Conservation (phyloP, 2,329 filamentous ascomycete genomes). For the Sordariomycetes sp. region DNA sequence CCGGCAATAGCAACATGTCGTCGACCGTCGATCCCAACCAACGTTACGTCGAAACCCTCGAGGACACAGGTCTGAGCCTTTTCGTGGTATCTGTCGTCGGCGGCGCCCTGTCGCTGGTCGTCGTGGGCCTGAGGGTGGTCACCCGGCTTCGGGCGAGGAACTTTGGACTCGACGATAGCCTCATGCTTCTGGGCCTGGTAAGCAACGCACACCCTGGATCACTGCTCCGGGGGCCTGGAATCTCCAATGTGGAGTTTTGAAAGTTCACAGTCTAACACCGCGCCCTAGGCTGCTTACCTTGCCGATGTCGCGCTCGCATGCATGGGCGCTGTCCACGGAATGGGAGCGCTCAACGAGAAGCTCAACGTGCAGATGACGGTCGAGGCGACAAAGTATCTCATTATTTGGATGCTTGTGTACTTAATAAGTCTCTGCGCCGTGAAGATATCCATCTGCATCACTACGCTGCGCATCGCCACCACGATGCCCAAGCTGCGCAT, state of each 20-base stretch:
- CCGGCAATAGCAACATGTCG: constrained; percentile 5
- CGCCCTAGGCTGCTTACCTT: background rate
- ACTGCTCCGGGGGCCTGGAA: background rate
- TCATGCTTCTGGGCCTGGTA: background rate
- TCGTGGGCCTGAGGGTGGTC: constrained; percentile 9
- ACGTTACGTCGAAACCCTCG: constrained; percentile 6
- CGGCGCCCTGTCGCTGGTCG: constrained; percentile 8
- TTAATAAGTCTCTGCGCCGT: constrained; percentile 12
- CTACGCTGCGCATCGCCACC: constrained; percentile 20
- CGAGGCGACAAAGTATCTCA: constrained; percentile 10
- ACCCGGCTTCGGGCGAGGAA: constrained; percentile 3
- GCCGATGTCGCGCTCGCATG: constrained; percentile 9
- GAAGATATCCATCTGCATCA: constrained; percentile 23
- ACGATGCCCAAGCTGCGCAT: constrained; percentile 11
- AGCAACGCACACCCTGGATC: background rate
- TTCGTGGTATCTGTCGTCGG: constrained; percentile 11
- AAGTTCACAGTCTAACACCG: background rate
- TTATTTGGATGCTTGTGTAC: constrained; percentile 17
- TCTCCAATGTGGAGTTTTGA: background rate
- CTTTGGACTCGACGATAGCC: background rate
- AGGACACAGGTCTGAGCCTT: constrained; percentile 8
- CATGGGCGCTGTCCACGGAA: constrained; percentile 9
- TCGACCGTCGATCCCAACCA: constrained; percentile 7
- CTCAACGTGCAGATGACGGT: constrained; percentile 13
- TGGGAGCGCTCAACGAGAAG: constrained; percentile 12